These are phyloP conservation scores for Megacollybia marginata DNA, from an alignment of 768 basidiomycete species.

Conservation along the genomic window DNA sequence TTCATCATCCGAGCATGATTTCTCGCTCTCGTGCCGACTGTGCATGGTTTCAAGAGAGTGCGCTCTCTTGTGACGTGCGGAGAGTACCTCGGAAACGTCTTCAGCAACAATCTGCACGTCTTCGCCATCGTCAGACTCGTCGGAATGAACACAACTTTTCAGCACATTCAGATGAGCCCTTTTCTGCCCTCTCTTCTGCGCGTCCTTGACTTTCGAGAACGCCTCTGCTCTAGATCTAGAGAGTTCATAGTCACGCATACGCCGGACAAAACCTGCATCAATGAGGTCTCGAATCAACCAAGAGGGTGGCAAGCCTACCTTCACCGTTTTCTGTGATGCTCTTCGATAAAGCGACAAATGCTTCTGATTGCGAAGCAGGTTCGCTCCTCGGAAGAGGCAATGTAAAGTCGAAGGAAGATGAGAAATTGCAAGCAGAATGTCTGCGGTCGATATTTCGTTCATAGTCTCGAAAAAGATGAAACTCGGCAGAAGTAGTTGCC, in stretches of 20 bases:
- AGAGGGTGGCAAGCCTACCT: constrained; percentile 8
- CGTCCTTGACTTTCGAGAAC: constrained; percentile 29
- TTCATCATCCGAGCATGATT: too few species aligned
- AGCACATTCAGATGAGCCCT: constrained; percentile 17
- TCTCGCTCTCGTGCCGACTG: too few species aligned
- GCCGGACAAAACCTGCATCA: constrained; percentile 39
- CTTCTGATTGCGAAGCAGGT: constrained; percentile 41
- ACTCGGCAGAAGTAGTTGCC: constrained; percentile 42
- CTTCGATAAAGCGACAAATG: constrained; percentile 58
- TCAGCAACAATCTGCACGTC: constrained; percentile 51
- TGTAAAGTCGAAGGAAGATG: constrained; percentile 13
- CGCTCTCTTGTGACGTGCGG: too few species aligned
- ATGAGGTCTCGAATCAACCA: too few species aligned
- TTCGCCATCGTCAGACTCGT: constrained; percentile 42
- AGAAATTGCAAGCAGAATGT: constrained; percentile 11
- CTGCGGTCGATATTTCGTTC: constrained; percentile 8
- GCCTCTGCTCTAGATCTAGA: constrained; percentile 35
- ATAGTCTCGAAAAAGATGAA: constrained; percentile 32
- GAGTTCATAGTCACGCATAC: constrained; percentile 69
- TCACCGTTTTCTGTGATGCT: constrained; percentile 61
- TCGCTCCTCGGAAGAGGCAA: constrained; percentile 11
- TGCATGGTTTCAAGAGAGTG: too few species aligned
- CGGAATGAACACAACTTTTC: constrained; percentile 13
- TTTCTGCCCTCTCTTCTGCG: constrained; percentile 36
- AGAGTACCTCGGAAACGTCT: constrained; percentile 19